A percentile compares a stretch with the other conserved stretches of the same genome.
Conservation (phyloP, 2,329 filamentous ascomycete species). For the Colletotrichum liaoningense region DNA sequence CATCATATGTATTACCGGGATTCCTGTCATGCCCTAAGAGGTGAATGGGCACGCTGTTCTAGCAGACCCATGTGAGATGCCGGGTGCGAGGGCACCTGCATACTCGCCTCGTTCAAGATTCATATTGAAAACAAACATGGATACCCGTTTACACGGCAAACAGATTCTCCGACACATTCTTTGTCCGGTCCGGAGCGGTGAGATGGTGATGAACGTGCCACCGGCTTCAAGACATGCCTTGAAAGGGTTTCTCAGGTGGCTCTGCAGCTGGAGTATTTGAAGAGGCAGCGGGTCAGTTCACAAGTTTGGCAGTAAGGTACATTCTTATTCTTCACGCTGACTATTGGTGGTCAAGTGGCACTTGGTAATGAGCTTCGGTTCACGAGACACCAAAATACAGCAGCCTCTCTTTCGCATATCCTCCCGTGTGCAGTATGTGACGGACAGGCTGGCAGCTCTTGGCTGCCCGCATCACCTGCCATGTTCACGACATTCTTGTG, state of each 20-base stretch:
- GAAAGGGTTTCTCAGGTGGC: not conserved
- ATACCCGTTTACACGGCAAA: not conserved
- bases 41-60: not conserved
- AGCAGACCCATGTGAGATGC: constrained; percentile 4
- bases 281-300: not conserved
- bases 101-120: not conserved
- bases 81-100: constrained; percentile 23
- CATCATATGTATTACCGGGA: constrained; percentile 6
- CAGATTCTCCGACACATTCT: not conserved
- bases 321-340: not conserved
- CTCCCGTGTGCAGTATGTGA: not conserved
- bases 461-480: not conserved
- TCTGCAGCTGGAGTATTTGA: not conserved
- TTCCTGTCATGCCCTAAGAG: not conserved
- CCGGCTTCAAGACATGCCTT: not conserved
- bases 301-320: not conserved
- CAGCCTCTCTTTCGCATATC: not conserved
- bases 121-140: constrained; percentile 14
- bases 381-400: not conserved
- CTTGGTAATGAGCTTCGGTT: not conserved
- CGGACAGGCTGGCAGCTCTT: not conserved
- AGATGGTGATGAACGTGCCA: not conserved
- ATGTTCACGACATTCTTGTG: not conserved
- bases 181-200: not conserved
- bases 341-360: not conserved